Evolutionary conservation across 2,329 filamentous ascomycete genomes (phyloP), one percentile per base, ranked within the genome.

Genomic region (Zymoseptoria brevis): DNA sequence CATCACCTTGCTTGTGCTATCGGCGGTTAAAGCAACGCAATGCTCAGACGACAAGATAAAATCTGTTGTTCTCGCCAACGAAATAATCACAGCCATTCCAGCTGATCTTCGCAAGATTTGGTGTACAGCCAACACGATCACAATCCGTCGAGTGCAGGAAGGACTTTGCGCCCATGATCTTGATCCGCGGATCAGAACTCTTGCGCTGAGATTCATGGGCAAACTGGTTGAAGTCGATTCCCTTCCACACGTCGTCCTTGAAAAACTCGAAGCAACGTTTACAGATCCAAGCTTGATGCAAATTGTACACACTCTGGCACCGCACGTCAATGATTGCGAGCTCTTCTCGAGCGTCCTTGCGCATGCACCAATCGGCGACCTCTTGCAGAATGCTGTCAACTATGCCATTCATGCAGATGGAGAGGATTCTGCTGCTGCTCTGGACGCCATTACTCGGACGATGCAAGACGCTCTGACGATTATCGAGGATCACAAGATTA

Each of bases 61-160:
- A 22, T 63, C 62, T 6, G 58, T 73, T 7, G 57, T 58, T 0
- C 57, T 72, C 29, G 69, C 69, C 1, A 71, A 69, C 48, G 65
- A 69, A 19, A 59, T 72, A 13, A 58, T 73, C 19, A 56, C 56
- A 16, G 69, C 67, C 1, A 62, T 75, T 2, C 67, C 71, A 1
- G 41, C 57, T 3, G 62, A 68, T n/a, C 59, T 66, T 5, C 61
- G 66, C 11, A 61, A 68, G 16, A 66, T 68, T 16, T 74, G 72
- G 71, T 68, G 68, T 29, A 58, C 61, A 8, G 64, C 65, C 5
- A 74, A 74, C 52, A 58, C 59, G 4, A 59, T 63, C 35, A 64
- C 69, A 30, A 56, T 73, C 8, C 64, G 69, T 50, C 74, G 73
- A 57, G 49, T 75, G 50, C 67, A 73, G 30, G 69, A 73, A 51